A percentile compares a stretch with the other conserved stretches of the same genome.
phyloP scores from a whole-genome alignment of 371 early-diverging fungal genomes.

The Saksenaea vasiformis region DNA sequence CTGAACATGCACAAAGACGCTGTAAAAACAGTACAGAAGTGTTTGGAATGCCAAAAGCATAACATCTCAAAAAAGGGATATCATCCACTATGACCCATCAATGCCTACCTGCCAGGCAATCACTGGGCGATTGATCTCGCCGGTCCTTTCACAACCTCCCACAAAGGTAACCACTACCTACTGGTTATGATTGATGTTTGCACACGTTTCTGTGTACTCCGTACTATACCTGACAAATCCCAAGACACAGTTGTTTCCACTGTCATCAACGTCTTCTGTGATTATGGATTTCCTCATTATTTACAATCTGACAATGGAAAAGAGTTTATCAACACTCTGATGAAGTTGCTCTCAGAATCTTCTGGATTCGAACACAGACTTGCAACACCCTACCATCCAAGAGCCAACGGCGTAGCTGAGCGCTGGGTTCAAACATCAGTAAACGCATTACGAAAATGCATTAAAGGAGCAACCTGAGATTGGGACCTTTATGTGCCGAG shows the following conservation, averaged over 20 bases:
- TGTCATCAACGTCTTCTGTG: slow-evolving; percentile 14
- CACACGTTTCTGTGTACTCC: slow-evolving; percentile 20
- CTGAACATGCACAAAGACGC: slow-evolving; percentile 19
- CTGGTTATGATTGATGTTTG: slow-evolving; percentile 25
- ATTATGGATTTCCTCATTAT: slow-evolving; percentile 21
- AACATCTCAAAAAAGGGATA: slow-evolving; percentile 16
- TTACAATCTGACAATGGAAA: slow-evolving; percentile 29
- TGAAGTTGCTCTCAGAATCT: background rate
- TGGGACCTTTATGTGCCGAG: slow-evolving; percentile 28
- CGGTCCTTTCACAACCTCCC: slow-evolving; percentile 16
- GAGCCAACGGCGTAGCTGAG: slow-evolving; percentile 32
- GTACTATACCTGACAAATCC: slow-evolving; percentile 18
- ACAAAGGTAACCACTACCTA: slow-evolving; percentile 13
- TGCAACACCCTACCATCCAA: slow-evolving; percentile 21
- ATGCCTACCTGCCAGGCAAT: slow-evolving; percentile 20
- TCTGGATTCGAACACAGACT: slow-evolving; percentile 18
- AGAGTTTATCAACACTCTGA: slow-evolving; percentile 23
- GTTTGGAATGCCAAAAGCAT: slow-evolving; percentile 16
- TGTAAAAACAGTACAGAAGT: slow-evolving; percentile 8
- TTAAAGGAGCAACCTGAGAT: slow-evolving; percentile 7
- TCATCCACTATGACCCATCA: slow-evolving; percentile 20
- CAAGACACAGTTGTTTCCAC: slow-evolving; percentile 11
- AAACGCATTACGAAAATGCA: slow-evolving; percentile 15
- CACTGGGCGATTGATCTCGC: slow-evolving; percentile 30
- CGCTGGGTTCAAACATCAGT: slow-evolving; percentile 16